Evolutionary conservation across 768 basidiomycete genomes (phyloP), one percentile per base, ranked within the genome.

Genomic region (Leccinum arenicola): DNA sequence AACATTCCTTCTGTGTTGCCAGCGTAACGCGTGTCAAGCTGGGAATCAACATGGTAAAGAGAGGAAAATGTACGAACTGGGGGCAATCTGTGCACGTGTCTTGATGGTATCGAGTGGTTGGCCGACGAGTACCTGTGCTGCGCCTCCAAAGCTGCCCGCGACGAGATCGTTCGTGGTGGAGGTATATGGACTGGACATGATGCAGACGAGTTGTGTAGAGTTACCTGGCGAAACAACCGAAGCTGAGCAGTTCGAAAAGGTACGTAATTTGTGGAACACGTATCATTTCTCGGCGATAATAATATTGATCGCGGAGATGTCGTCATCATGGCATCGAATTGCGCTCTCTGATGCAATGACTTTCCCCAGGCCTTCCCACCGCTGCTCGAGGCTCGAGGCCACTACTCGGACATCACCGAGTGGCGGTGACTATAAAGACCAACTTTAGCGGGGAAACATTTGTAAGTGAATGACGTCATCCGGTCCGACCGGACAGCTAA

Each of bases 91-190:
- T 11, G 93, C 91, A 52, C 93, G 82, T 23, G 92, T 93, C 79
- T 94, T 94, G 72, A 94, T 73, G 0, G 93, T 94, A 68, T 94
- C 93, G 27, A 95, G 78, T 1, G 92, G 93, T 64, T 96, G 95
- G 3, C 95, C 94, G n/a, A 95, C 89, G 11, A 98, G 77, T 12
- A 98, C 95, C 67, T 98, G 96, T 0, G 92, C 88, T 2, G 94
- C 94, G n/a, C 96, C 96, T 33, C 86, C 95, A 7, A 93, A 82
- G 71, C 90, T 92, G 6, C 95, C 95, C 0, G 95, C 89, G 23
- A 95, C 73, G 29, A 98, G 83, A 68, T 93, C 91, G 65, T 93
- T 92, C 40, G 88, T 68, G 0, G 89, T 91, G 49, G 82, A 75
- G n/a, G 82, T 72, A 50, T 75, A 75, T 8, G 64, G 48, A 38